Conservation (phyloP, 495 filamentous ascomycete genomes). For the Talaromyces borbonicus region DNA sequence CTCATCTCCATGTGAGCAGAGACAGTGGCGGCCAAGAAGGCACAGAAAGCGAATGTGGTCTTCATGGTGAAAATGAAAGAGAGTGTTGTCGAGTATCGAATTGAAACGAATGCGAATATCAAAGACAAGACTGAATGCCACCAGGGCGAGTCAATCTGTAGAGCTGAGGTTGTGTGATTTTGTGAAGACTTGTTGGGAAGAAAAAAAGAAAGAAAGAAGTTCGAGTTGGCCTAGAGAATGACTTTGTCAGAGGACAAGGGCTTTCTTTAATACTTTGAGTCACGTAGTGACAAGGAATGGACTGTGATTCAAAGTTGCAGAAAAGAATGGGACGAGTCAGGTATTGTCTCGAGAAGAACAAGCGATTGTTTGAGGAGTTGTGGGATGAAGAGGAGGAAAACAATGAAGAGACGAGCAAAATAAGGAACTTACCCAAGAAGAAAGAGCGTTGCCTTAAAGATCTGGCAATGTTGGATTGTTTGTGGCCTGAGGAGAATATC, state of each 20-base stretch:
- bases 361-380: background rate
- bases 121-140: conserved; percentile 5
- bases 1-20: conserved; percentile 39
- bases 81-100: background rate
- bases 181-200: background rate
- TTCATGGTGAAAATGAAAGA: conserved; percentile 25
- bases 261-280: background rate
- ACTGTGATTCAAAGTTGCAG: background rate
- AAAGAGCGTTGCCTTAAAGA: background rate
- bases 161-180: no score
- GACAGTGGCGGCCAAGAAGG: conserved; percentile 28
- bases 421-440: background rate
- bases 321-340: background rate
- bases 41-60: conserved; percentile 19
- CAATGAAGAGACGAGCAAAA: background rate
- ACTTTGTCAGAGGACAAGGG: background rate
- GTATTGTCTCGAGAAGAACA: background rate
- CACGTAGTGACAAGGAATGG: background rate
- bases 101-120: background rate
- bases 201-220: background rate
- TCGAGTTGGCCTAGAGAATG: conserved; percentile 2
- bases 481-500: background rate
- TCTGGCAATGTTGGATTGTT: background rate
- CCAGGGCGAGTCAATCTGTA: conserved; percentile 8
- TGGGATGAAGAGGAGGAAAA: background rate